These are phyloP conservation scores for Blepharisma japonicum DNA, from an alignment of 73 alveolate genomes.

Conservation along the genomic window DNA sequence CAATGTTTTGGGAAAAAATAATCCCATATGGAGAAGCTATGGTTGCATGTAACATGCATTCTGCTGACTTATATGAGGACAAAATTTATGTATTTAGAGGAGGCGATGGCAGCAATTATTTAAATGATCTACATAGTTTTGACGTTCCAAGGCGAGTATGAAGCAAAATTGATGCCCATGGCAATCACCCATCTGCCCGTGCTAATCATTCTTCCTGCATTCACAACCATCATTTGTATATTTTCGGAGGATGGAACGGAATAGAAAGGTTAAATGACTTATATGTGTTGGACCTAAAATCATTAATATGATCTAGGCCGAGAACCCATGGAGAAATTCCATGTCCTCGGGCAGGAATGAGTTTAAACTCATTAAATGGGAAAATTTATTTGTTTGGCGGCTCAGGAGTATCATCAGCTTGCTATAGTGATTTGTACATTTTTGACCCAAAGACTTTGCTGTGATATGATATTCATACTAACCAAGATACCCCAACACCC, in stretches of 20 bases:
- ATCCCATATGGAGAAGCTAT: constrained; percentile 65
- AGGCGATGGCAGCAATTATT: constrained; percentile 88
- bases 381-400: constrained; percentile 82
- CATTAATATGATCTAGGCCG: constrained; percentile 54
- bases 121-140: constrained; percentile 78
- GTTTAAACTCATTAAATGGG: constrained; percentile 64
- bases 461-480: constrained; percentile 54
- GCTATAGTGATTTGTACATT: constrained; percentile 71
- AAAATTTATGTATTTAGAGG: constrained; percentile 83
- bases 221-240: constrained; percentile 51
- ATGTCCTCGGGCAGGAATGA: constrained; percentile 91
- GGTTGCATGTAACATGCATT: constrained; percentile 94
- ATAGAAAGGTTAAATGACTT: constrained; percentile 75
- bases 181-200: constrained; percentile 78
- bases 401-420: constrained; percentile 81
- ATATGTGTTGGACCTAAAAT: constrained; percentile 47
- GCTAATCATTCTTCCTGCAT: constrained; percentile 85
- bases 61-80: constrained; percentile 73
- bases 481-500: constrained; percentile 59
- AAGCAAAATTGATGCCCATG: constrained; percentile 54
- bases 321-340: constrained; percentile 62
- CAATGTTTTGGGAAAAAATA: constrained; percentile 58
- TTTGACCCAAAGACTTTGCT: constrained; percentile 61
- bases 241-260: constrained; percentile 95
- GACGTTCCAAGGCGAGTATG: constrained; percentile 57